Conservation (phyloP, 2,329 filamentous ascomycete species). For the Neonectria coccinea region DNA sequence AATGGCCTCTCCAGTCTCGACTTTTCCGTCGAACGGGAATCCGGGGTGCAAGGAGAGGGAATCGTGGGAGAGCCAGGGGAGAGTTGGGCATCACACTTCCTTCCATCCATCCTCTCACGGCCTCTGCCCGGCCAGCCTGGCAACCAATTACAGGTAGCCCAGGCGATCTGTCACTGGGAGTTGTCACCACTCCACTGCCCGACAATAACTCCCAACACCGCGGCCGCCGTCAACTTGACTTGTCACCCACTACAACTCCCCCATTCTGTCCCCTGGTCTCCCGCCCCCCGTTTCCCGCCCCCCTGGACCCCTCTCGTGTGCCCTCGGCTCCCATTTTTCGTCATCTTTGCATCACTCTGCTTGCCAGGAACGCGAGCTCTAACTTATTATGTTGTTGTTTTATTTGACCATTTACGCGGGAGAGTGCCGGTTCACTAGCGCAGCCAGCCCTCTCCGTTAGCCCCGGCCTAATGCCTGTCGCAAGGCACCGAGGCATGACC, state of each 20-base stretch:
- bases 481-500: constrained; percentile 11
- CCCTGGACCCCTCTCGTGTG: not conserved
- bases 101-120: too few species aligned
- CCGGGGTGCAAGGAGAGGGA: not conserved
- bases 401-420: constrained; percentile 13
- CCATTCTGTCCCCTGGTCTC: not conserved
- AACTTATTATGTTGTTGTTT: not conserved
- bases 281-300: not conserved
- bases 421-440: constrained; percentile 19
- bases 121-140: too few species aligned
- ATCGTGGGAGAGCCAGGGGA: not conserved
- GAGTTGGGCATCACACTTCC: too few species aligned
- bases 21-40: not conserved
- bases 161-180: not conserved
- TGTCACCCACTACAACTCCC: not conserved
- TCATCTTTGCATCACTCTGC: not conserved
- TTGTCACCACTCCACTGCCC: not conserved
- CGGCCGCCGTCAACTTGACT: not conserved
- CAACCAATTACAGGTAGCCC: not conserved
- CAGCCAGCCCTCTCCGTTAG: constrained; percentile 14
- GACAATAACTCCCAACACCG: not conserved
- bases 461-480: constrained; percentile 11
- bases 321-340: not conserved
- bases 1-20: not conserved
- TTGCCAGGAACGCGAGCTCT: not conserved